These are phyloP conservation scores for Discostella stelligera DNA, from an alignment of 352 stramenopile species.

Conservation along the genomic window DNA sequence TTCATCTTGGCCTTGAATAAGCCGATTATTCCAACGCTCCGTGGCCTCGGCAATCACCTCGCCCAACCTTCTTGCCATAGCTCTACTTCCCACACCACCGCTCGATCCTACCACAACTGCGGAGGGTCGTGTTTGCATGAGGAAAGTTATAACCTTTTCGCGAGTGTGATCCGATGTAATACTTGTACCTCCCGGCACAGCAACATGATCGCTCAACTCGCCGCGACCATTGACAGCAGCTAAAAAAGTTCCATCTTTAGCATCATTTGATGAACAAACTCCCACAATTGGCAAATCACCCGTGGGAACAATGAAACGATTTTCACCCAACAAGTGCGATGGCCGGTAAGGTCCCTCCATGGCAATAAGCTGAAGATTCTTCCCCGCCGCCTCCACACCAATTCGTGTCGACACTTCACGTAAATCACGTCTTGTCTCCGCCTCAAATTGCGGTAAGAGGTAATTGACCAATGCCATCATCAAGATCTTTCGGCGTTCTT, in stretches of 20 bases:
- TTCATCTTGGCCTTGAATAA: conserved; percentile 81
- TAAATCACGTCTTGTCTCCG: conserved; percentile 76
- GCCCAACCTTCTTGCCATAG: conserved; percentile 61
- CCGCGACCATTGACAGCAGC: conserved; percentile 68
- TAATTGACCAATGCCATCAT: conserved; percentile 69
- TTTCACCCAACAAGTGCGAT: conserved; percentile 67
- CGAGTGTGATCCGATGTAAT: conserved; percentile 68
- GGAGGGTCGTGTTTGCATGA: conserved; percentile 72
- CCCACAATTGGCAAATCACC: conserved; percentile 77
- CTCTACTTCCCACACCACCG: conserved; percentile 61
- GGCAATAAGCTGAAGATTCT: conserved; percentile 74
- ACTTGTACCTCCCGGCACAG: conserved; percentile 68
- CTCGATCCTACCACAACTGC: conserved; percentile 78
- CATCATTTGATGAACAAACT: conserved; percentile 67
- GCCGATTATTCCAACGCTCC: conserved; percentile 73
- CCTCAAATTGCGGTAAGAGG: conserved; percentile 80
- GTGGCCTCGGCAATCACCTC: conserved; percentile 74
- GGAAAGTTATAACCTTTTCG: conserved; percentile 72
- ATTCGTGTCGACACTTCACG: conserved; percentile 62
- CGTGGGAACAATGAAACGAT: conserved; percentile 79
- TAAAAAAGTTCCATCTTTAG: conserved; percentile 76
- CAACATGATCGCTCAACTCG: conserved; percentile 73
- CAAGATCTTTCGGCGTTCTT: conserved; percentile 76
- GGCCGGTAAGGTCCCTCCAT: conserved; percentile 82
- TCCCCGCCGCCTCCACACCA: conserved; percentile 61